Evolutionary conservation across 2,329 filamentous ascomycete species (phyloP).

Genomic region (Alternaria sp.): DNA sequence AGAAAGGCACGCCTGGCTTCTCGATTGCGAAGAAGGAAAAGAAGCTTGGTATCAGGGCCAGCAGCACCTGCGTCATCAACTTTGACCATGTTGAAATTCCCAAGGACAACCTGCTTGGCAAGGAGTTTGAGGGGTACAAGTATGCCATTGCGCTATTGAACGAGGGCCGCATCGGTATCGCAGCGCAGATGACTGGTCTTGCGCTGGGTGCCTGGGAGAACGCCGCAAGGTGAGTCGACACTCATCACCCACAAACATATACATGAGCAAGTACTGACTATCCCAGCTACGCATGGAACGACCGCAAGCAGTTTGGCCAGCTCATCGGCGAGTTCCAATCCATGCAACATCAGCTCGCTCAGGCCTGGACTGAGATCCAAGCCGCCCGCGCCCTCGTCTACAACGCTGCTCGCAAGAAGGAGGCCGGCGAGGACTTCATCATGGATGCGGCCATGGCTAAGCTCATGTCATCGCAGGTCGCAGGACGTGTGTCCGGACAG

Average conservation of each 20-base stretch:
- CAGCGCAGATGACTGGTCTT: slow-evolving; percentile 97
- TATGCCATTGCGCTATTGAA: slow-evolving; percentile 95
- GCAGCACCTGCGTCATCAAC: slow-evolving; percentile 95
- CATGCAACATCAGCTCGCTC: slow-evolving; percentile 98
- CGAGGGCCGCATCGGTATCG: slow-evolving; percentile 96
- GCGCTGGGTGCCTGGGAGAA: slow-evolving; percentile 96
- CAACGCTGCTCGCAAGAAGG: slow-evolving; percentile 97
- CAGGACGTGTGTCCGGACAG: slow-evolving; percentile 80
- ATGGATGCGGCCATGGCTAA: slow-evolving; percentile 98
- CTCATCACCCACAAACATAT: background rate
- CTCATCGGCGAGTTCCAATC: slow-evolving; percentile 97
- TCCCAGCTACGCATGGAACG: slow-evolving; percentile 89
- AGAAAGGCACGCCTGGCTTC: slow-evolving; percentile 89
- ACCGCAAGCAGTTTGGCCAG: slow-evolving; percentile 94
- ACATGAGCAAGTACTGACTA: slow-evolving; percentile 19
- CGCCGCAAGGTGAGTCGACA: slow-evolving; percentile 72
- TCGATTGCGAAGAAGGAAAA: slow-evolving; percentile 99
- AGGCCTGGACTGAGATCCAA: slow-evolving; percentile 91
- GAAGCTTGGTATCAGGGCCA: slow-evolving; percentile 96
- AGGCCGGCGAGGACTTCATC: slow-evolving; percentile 94
- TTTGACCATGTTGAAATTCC: slow-evolving; percentile 96
- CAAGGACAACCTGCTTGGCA: slow-evolving; percentile 84
- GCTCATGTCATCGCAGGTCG: slow-evolving; percentile 91
- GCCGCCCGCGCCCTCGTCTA: slow-evolving; percentile 92
- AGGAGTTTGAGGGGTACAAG: slow-evolving; percentile 94